Evolutionary conservation across 1,284 basidiomycete genomes (phyloP), one percentile per base, ranked within the genome.

Genomic region (Apiotrichum gamsii): DNA sequence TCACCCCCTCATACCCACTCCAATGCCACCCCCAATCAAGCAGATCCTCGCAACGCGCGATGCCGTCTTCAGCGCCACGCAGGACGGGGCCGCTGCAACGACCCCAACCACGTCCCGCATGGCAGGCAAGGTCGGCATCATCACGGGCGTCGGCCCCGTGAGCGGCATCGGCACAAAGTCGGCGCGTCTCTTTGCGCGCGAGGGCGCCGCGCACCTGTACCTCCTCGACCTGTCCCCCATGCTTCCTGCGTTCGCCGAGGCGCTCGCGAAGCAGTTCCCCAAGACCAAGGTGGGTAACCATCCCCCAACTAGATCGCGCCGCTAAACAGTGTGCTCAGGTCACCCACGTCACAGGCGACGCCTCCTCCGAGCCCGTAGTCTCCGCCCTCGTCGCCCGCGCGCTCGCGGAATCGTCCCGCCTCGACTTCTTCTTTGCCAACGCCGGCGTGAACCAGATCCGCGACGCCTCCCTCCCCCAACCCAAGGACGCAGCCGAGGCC

Each of bases 341-440:
- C 25, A 54, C 56, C n/a, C 56, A 76, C 5, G 62, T 84, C 29
- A 78, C 83, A 65, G 90, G 81, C 13, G 91, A 96, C 64, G 90
- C 90, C 8, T 82, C 90, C 13, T 82, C 89, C 61, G 83, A 90
- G 49, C 59, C 71, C n/a, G 78, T 83, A 14, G 83, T 95, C 52
- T 75, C 78, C 25, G 72, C 69, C 4, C 65, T 91, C 2, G 87
- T 90, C 69, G 74, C 84, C 50, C 81, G 77, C 52, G 86, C 85
- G 2, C 59, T 91, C 15, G 67, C 78, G 32, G 90, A 95, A 54
- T 83, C 90, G 61, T 89, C 89, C 3, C 79, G 82, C 39, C 76
- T 95, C 15, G 93, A 96, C 60, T 83, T 94, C 56, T 95, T 93
- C 77, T 95, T 90, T 65, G 91, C 91, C 31, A 95, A 96, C 64